A percentile compares a stretch with the other conserved stretches of the same genome.
Evolutionary conservation across 2,329 filamentous ascomycete species (phyloP).

Genomic region (Trichoderma oligosporum): DNA sequence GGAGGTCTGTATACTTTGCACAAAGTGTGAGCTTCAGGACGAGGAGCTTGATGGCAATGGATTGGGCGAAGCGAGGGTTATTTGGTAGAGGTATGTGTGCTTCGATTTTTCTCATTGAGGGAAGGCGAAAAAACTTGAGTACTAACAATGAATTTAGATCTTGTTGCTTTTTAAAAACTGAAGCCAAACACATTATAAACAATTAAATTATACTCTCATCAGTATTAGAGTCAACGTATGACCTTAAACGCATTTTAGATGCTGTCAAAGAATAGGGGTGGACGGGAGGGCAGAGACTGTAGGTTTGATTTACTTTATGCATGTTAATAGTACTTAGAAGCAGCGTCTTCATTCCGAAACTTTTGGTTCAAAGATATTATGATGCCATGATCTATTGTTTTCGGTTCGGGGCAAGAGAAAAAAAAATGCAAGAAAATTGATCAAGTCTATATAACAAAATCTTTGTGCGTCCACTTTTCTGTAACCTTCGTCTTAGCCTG

Average conservation of each 20-base stretch:
- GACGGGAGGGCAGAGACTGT: not conserved
- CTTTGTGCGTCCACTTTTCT: conserved; percentile 98
- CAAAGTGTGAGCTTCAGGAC: conserved; percentile 94
- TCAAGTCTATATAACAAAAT: conserved; percentile 54
- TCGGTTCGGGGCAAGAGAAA: not conserved
- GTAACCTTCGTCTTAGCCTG: conserved; percentile 76
- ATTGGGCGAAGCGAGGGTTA: conserved; percentile 94
- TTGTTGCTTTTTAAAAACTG: conserved; percentile 9
- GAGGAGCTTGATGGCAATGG: conserved; percentile 86
- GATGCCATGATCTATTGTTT: not conserved
- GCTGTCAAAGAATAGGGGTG: not conserved
- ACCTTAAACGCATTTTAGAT: not conserved
- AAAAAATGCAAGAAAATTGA: not conserved
- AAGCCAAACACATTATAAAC: not conserved
- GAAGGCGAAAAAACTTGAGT: too few species aligned
- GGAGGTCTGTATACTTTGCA: conserved; percentile 94
- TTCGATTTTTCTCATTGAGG: not conserved
- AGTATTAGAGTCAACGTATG: not conserved
- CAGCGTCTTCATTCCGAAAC: not conserved
- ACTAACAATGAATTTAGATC: conserved; percentile 2
- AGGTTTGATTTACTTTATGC: not conserved
- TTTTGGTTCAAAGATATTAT: not conserved
- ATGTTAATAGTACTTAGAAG: not conserved
- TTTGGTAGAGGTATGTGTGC: conserved; percentile 82
- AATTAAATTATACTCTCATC: not conserved